A percentile compares a stretch with the other conserved stretches of the same genome.
Conservation (phyloP, 169 alveolate species). For the Pseudocohnilembus persalinus region DNA sequence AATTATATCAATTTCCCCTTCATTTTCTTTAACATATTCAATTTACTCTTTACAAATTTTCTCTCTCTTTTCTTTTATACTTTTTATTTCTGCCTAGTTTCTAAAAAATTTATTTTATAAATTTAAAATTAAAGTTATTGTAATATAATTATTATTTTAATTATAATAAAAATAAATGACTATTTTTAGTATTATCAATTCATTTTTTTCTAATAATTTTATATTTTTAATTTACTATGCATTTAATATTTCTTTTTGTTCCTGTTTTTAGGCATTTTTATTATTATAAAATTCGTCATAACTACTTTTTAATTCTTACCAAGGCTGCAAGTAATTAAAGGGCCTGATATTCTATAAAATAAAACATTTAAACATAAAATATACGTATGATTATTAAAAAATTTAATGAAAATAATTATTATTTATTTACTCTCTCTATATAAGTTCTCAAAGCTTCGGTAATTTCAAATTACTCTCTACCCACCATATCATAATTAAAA, state of each 20-base stretch:
- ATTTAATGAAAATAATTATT: neutral
- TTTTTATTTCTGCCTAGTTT: conserved; percentile 31
- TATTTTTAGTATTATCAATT: too few species aligned
- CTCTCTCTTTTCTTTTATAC: conserved; percentile 49
- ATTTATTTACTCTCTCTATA: conserved; percentile 51
- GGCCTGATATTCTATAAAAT: conserved; percentile 38
- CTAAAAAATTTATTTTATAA: neutral
- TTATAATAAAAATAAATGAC: too few species aligned
- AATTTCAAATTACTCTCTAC: conserved; percentile 45
- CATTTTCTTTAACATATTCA: conserved; percentile 23
- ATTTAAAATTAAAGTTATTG: too few species aligned
- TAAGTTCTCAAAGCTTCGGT: conserved; percentile 48
- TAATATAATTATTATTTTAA: too few species aligned
- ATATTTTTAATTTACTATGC: too few species aligned
- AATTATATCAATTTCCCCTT: conserved; percentile 35
- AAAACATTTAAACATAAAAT: neutral
- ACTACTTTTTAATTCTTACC: conserved; percentile 1
- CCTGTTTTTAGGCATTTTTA: conserved; percentile 17
- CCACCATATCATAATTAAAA: conserved; percentile 25
- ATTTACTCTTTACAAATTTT: conserved; percentile 30
- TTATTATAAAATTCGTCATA: conserved; percentile 15
- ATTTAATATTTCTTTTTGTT: too few species aligned
- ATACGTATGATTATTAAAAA: neutral
- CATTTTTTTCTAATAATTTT: too few species aligned
- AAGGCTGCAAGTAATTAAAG: conserved; percentile 23